phyloP scores from a whole-genome alignment of 371 early-diverging fungal genomes.

The Mortierella sp. region DNA sequence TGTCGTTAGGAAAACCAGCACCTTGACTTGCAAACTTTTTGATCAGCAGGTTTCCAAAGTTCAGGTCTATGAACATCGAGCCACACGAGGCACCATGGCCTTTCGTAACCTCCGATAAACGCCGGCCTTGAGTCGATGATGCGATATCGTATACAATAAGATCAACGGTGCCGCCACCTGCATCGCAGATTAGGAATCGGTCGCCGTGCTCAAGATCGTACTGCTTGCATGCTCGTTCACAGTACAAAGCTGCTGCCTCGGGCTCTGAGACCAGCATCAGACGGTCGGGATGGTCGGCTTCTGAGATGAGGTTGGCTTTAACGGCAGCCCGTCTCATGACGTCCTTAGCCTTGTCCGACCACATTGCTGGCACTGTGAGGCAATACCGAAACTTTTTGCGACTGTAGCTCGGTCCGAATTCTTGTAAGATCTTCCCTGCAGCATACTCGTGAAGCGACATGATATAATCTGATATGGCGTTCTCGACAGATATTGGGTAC shows the following conservation, averaged over 20 bases:
- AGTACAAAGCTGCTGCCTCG: slow-evolving; percentile 64
- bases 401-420: slow-evolving; percentile 44
- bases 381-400: slow-evolving; percentile 59
- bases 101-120: slow-evolving; percentile 62
- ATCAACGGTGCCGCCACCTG: slow-evolving; percentile 71
- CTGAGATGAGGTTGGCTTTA: slow-evolving; percentile 54
- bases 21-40: slow-evolving; percentile 57
- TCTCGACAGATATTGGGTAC: slow-evolving; percentile 44
- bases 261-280: slow-evolving; percentile 60
- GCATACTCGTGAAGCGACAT: slow-evolving; percentile 57
- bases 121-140: slow-evolving; percentile 15
- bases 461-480: slow-evolving; percentile 61
- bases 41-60: slow-evolving; percentile 61
- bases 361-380: slow-evolving; percentile 64
- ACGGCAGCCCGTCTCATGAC: slow-evolving; percentile 61
- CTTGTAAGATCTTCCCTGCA: slow-evolving; percentile 47
- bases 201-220: slow-evolving; percentile 58
- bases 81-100: slow-evolving; percentile 68
- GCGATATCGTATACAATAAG: slow-evolving; percentile 56
- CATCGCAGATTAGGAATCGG: slow-evolving; percentile 62
- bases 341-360: slow-evolving; percentile 61
- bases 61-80: slow-evolving; percentile 64
- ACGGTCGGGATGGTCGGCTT: slow-evolving; percentile 56
- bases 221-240: slow-evolving; percentile 60
- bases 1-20: slow-evolving; percentile 56